A percentile compares a stretch with the other conserved stretches of the same genome.
Evolutionary conservation across 2,329 filamentous ascomycete species (phyloP).

Genomic region (Ceratocystis eucalypticola): DNA sequence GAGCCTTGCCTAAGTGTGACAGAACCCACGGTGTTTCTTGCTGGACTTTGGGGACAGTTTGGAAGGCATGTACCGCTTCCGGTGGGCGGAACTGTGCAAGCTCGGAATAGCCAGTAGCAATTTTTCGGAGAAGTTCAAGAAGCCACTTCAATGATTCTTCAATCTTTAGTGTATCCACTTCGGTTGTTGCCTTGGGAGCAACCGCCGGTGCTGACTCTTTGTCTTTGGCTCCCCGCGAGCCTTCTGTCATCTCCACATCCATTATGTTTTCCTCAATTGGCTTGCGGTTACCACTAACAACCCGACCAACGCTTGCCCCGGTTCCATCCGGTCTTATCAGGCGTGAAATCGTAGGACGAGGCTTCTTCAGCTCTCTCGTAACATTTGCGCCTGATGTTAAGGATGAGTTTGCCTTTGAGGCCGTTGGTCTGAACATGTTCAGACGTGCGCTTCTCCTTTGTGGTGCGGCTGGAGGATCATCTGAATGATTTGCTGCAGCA

Average conservation of each 20-base stretch:
- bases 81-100: slow-evolving; percentile 66
- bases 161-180: slow-evolving; percentile 47
- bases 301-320: slow-evolving; percentile 62
- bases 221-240: slow-evolving; percentile 25
- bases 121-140: slow-evolving; percentile 66
- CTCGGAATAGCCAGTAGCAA: slow-evolving; percentile 67
- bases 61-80: slow-evolving; percentile 63
- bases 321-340: slow-evolving; percentile 52
- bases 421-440: slow-evolving; percentile 54
- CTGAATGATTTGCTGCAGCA: slow-evolving; percentile 29
- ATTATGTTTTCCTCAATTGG: slow-evolving; percentile 50
- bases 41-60: slow-evolving; percentile 56
- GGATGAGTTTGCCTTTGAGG: slow-evolving; percentile 47
- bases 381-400: background rate
- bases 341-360: slow-evolving; percentile 56
- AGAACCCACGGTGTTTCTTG: slow-evolving; percentile 89
- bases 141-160: slow-evolving; percentile 65
- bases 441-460: slow-evolving; percentile 61
- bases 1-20: slow-evolving; percentile 75
- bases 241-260: slow-evolving; percentile 57
- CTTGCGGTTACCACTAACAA: slow-evolving; percentile 84
- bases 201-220: slow-evolving; percentile 6
- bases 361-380: slow-evolving; percentile 68
- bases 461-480: slow-evolving; percentile 46
- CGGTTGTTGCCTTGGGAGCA: slow-evolving; percentile 28